Evolutionary conservation across 2,329 filamentous ascomycete species (phyloP).

Genomic region (Colletotrichum kahawae): DNA sequence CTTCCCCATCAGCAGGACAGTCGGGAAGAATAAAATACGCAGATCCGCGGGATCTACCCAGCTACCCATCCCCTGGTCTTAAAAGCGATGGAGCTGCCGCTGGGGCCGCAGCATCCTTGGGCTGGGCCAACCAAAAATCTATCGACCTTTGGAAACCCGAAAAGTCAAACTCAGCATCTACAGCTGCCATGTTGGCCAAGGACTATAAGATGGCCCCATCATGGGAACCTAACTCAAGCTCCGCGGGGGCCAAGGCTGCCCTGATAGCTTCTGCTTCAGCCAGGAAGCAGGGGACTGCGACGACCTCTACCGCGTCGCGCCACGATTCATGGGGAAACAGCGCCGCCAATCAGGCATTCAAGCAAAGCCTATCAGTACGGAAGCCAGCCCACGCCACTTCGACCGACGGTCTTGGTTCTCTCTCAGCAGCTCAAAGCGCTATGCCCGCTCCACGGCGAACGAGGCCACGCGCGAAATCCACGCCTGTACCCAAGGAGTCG

Average conservation of each 20-base stretch:
- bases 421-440: conserved; percentile 80
- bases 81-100: conserved; percentile 64
- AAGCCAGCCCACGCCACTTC: conserved; percentile 35
- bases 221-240: conserved; percentile 68
- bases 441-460: conserved; percentile 55
- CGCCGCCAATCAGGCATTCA: conserved; percentile 73
- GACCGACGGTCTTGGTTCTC: conserved; percentile 54
- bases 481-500: conserved; percentile 52
- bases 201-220: conserved; percentile 50
- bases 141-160: conserved; percentile 71
- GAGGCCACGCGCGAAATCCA: conserved; percentile 69
- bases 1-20: conserved; percentile 8
- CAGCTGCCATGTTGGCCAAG: conserved; percentile 45
- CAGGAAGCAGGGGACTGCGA: conserved; percentile 43
- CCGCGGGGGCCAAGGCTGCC: conserved; percentile 77
- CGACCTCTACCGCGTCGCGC: conserved; percentile 44
- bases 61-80: conserved; percentile 73
- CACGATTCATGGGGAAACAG: conserved; percentile 63
- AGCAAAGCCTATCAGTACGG: conserved; percentile 37
- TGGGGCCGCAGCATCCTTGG: conserved; percentile 75
- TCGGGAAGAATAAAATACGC: conserved; percentile 70
- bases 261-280: conserved; percentile 56
- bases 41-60: conserved; percentile 73
- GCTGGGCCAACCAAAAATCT: conserved; percentile 72
- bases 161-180: conserved; percentile 55